These are phyloP conservation scores for Torulaspora indica DNA, from an alignment of 805 yeast genomes.

Conservation along the genomic window DNA sequence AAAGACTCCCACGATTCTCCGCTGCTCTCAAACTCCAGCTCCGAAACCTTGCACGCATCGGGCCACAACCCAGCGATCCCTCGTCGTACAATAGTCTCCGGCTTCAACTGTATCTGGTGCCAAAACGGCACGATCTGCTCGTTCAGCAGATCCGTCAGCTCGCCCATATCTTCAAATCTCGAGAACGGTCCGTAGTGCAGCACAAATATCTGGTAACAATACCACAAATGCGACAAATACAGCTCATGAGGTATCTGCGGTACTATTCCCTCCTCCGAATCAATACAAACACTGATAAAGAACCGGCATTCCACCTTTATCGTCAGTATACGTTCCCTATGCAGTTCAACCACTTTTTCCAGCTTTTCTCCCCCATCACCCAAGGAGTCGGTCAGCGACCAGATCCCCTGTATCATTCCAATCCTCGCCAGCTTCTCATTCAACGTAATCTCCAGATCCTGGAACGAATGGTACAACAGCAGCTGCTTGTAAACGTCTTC, in stretches of 20 bases:
- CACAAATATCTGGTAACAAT: constrained; percentile 28
- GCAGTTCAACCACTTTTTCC: constrained; percentile 30
- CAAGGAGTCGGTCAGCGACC: constrained; percentile 25
- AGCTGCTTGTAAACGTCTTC: constrained; percentile 36
- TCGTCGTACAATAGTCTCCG: constrained; percentile 21
- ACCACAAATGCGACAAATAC: constrained; percentile 26
- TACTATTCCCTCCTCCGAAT: constrained; percentile 11
- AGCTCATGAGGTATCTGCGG: constrained; percentile 28
- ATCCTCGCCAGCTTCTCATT: constrained; percentile 39
- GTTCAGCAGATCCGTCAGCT: constrained; percentile 29
- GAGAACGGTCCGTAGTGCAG: constrained; percentile 25
- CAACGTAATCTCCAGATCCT: constrained; percentile 17
- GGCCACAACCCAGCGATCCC: constrained; percentile 27
- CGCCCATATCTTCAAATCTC: constrained; percentile 24
- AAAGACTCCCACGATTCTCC: constrained; percentile 29
- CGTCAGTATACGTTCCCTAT: constrained; percentile 28
- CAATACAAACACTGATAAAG: constrained; percentile 27
- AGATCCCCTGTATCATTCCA: constrained; percentile 43
- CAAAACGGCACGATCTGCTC: constrained; percentile 33
- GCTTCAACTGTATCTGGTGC: constrained; percentile 28
- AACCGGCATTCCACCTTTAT: constrained; percentile 31
- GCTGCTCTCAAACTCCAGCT: constrained; percentile 13
- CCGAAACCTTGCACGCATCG: constrained; percentile 25
- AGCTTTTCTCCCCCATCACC: constrained; percentile 9
- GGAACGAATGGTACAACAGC: constrained; percentile 35